Conservation (phyloP, 1,284 basidiomycete genomes). For the Ganoderma boninense region DNA sequence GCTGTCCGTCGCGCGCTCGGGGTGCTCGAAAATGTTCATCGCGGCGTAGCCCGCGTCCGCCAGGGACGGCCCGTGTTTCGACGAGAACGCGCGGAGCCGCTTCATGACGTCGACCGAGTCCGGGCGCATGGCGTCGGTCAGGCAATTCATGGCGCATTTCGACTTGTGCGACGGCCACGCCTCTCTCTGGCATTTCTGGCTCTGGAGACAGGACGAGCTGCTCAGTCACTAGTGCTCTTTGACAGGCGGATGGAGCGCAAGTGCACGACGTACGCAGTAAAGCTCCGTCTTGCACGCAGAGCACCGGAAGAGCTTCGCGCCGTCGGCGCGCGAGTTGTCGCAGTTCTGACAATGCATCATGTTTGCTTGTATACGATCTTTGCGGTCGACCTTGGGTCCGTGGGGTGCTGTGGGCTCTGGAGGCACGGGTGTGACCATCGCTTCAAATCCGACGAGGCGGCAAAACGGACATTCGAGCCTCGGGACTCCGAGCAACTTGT, state of each 20-base stretch:
- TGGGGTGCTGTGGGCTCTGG: neutral
- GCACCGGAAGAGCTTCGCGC: constrained; percentile 29
- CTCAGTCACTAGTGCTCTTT: neutral
- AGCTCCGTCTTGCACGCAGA: constrained; percentile 32
- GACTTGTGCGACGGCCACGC: constrained; percentile 35
- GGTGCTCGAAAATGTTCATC: constrained; percentile 28
- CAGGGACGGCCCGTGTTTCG: constrained; percentile 36
- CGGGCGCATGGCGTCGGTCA: constrained; percentile 7
- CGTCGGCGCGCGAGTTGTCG: constrained; percentile 26
- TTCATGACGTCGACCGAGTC: constrained; percentile 18
- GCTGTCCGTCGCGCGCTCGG: constrained; percentile 24
- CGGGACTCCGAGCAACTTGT: neutral
- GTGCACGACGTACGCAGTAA: constrained; percentile 31
- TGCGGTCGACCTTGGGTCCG: constrained; percentile 2
- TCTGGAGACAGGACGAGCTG: constrained; percentile 16
- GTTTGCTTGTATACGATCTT: neutral
- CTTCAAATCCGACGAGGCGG: neutral
- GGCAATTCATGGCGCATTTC: constrained; percentile 30
- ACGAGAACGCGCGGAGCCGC: constrained; percentile 34
- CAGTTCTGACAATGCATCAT: constrained; percentile 33
- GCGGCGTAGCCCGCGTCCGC: constrained; percentile 31
- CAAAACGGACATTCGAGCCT: constrained; percentile 3
- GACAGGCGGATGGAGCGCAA: neutral
- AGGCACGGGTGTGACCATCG: neutral
- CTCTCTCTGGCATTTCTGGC: constrained; percentile 35